Base-by-base conservation (phyloP, 805 yeast species). In the Kodamaea kaohsiungensis region DNA sequence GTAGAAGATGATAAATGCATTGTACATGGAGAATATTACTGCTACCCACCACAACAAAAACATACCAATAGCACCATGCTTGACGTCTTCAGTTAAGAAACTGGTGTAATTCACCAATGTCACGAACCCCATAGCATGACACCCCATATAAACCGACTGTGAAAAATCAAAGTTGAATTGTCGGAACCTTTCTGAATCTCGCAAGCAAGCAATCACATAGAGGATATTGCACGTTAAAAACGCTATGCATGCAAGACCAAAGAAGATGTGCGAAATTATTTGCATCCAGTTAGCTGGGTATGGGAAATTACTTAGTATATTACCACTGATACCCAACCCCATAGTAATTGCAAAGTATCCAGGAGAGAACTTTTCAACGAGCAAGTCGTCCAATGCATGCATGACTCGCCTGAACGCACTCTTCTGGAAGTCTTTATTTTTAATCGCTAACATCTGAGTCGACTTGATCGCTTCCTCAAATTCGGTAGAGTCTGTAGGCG, bases 311-410 rank as follows among this genome's bases (percentile, higher is more conserved):
- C 83, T 80, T 38, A 91, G 73, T 3, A 89, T 71, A 39, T 81
- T 66, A 2, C 88, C 73, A 1, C 89, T 73, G 42, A 91, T 88
- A 1, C 97, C 96, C 2, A 87, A 81, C 1, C 96, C 97, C 97
- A 91, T 91, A n/a, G 85, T 81, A 49, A 84, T 76, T 19, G 88
- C 86, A 69, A 86, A 90, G 78, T 85, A 86, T 7, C 76, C 75
- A 1, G 90, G 88, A 8, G 65, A 43, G 54, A 72, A 73, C 17
- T 64, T 65, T 18, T 56, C 49, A 18, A 70, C 50, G 15, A 71
- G 57, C 38, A 49, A 27, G 35, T 52, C 51, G 9, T 57, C 56
- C 48, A 50, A 30, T 13, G 46, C 25, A 12, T 16, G 18, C 33
- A 22, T 40, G 2, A 40, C 45, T 40, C 45, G 19, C 25, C 22